Evolutionary conservation across 1,284 basidiomycete genomes (phyloP).

Genomic region (Ceratobasidium sp.): DNA sequence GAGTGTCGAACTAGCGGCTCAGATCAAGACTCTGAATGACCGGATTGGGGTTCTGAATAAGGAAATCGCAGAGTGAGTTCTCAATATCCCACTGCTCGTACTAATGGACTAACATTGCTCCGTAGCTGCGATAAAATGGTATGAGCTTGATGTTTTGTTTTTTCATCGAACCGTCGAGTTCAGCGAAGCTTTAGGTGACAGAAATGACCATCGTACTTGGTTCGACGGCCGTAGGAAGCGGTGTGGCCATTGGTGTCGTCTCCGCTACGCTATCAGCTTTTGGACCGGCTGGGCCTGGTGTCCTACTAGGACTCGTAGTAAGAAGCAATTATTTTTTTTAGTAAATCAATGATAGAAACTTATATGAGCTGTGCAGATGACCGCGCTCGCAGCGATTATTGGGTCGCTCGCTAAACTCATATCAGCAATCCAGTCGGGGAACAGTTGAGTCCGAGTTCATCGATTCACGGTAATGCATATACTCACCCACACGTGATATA

Average conservation of each 20-base stretch:
- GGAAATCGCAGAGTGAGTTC: constrained; percentile 9
- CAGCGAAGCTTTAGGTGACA: too few species aligned
- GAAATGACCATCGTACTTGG: constrained; percentile 11
- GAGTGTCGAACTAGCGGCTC: neutral
- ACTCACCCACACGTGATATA: too few species aligned
- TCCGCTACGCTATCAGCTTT: neutral
- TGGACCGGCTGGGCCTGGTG: constrained; percentile 15
- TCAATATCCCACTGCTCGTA: too few species aligned
- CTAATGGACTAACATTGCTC: too few species aligned
- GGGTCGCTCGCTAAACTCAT: constrained; percentile 5
- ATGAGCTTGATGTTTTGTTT: neutral
- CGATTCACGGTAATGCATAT: too few species aligned
- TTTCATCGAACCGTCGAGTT: neutral
- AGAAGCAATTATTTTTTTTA: constrained; percentile 7
- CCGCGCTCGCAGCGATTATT: constrained; percentile 4
- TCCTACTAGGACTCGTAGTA: constrained; percentile 2
- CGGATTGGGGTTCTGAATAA: neutral
- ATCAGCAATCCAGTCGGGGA: neutral
- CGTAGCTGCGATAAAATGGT: constrained; percentile 8
- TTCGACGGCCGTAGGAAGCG: neutral
- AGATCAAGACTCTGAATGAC: constrained; percentile 2
- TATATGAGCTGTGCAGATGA: neutral
- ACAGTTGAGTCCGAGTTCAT: too few species aligned
- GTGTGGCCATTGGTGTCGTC: neutral
- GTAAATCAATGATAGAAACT: too few species aligned